These are phyloP conservation scores for Aspergillus chevalieri DNA, from an alignment of 2,329 filamentous ascomycete genomes.

Conservation along the genomic window DNA sequence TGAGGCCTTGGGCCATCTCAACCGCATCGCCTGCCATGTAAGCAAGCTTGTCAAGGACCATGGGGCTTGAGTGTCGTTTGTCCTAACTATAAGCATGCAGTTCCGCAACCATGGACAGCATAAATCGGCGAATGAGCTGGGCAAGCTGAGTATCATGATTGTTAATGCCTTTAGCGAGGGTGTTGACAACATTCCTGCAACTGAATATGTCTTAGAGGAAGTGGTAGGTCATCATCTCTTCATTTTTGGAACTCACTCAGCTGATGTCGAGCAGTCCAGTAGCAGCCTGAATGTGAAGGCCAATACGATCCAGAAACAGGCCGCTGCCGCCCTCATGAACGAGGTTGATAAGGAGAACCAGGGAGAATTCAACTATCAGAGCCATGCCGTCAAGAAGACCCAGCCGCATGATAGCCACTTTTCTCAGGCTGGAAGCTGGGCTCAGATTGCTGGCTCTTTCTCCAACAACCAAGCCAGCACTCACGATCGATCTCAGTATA, in stretches of 20 bases:
- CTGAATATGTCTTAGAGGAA: conserved; percentile 13
- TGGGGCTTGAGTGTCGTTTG: neutral
- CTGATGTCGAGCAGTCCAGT: conserved; percentile 4
- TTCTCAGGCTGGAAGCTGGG: conserved; percentile 14
- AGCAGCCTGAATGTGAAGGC: neutral
- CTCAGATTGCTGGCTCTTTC: conserved; percentile 12
- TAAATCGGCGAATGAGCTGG: conserved; percentile 30
- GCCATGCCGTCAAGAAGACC: conserved; percentile 2
- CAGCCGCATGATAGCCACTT: conserved; percentile 2
- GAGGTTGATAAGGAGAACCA: conserved; percentile 10
- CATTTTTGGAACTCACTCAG: too few species aligned
- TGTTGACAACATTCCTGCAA: conserved; percentile 16
- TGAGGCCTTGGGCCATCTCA: conserved; percentile 22
- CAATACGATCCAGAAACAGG: conserved; percentile 9
- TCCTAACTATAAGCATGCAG: conserved; percentile 11
- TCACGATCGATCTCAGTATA: conserved; percentile 9
- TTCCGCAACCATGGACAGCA: conserved; percentile 24
- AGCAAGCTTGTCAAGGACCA: conserved; percentile 2
- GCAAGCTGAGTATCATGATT: conserved; percentile 27
- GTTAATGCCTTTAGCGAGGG: conserved; percentile 27
- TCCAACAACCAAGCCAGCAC: conserved; percentile 2
- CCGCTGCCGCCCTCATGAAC: conserved; percentile 7
- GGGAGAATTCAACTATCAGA: conserved; percentile 1
- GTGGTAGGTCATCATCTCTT: conserved; percentile 8
- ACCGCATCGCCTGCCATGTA: conserved; percentile 22